These are phyloP conservation scores for Tolypocladium paradoxum DNA, from an alignment of 2,329 filamentous ascomycete genomes.

Conservation along the genomic window DNA sequence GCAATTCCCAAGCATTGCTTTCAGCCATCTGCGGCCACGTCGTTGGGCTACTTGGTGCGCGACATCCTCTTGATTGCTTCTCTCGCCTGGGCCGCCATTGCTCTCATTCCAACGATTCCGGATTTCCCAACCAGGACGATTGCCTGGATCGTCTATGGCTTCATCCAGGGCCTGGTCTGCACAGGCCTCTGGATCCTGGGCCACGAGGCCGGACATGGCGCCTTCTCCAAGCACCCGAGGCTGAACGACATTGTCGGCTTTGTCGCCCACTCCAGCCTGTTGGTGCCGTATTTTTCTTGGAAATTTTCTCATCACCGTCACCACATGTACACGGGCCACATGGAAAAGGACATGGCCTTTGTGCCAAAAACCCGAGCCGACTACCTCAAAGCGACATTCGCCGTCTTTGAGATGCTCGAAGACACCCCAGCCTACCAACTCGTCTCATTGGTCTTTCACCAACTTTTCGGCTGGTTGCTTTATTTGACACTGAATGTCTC, in stretches of 20 bases:
- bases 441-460: not conserved
- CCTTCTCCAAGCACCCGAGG: slow-evolving; percentile 44
- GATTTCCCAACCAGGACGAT: slow-evolving; percentile 13
- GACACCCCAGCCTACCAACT: not conserved
- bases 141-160: slow-evolving; percentile 52
- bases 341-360: slow-evolving; percentile 57
- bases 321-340: slow-evolving; percentile 57
- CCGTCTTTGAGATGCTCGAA: not conserved
- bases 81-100: not conserved
- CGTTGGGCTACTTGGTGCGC: not conserved
- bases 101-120: not conserved
- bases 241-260: slow-evolving; percentile 56
- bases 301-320: slow-evolving; percentile 59
- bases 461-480: not conserved
- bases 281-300: slow-evolving; percentile 65
- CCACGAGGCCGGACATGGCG: slow-evolving; percentile 61
- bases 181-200: slow-evolving; percentile 61
- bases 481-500: not conserved
- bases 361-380: slow-evolving; percentile 34
- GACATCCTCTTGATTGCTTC: not conserved
- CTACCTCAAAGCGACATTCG: slow-evolving; percentile 14
- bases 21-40: slow-evolving; percentile 41
- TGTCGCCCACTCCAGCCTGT: slow-evolving; percentile 49
- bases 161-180: slow-evolving; percentile 53
- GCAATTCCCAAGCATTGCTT: slow-evolving; percentile 1